Percentiles rank a stretch among this genome's conserved stretches.
Evolutionary conservation across 2,329 filamentous ascomycete genomes (phyloP).

Genomic region (Colletotrichum sp.): DNA sequence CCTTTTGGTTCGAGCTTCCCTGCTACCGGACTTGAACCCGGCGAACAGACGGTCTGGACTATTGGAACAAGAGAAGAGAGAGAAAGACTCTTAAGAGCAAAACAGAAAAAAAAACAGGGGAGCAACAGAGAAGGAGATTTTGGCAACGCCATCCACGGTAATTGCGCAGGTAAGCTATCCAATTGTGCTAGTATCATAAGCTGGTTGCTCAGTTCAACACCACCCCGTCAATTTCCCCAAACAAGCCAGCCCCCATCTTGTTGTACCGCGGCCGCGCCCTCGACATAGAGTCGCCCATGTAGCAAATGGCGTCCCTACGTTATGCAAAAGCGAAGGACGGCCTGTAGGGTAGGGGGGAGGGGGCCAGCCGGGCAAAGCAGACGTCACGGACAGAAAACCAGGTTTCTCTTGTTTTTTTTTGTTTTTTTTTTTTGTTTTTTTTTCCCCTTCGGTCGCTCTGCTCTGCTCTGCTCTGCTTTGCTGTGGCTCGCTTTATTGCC

Average conservation of each 20-base stretch:
- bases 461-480: not conserved
- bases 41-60: not conserved
- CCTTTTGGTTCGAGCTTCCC: not conserved
- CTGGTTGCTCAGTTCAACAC: not conserved
- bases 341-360: not conserved
- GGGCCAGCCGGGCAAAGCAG: not conserved
- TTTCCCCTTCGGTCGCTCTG: not conserved
- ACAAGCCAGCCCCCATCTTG: not conserved
- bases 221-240: not conserved
- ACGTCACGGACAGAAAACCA: not conserved
- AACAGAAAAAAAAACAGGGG: not conserved
- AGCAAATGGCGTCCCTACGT: not conserved
- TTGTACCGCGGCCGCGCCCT: not conserved
- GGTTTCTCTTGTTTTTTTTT: not conserved
- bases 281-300: not conserved
- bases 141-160: not conserved
- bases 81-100: not conserved
- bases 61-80: not conserved
- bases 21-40: not conserved
- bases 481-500: not conserved
- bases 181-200: not conserved
- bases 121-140: not conserved
- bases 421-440: too few species aligned
- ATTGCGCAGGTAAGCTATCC: slow-evolving; percentile 2
- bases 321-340: not conserved